Evolutionary conservation across 2,329 filamentous ascomycete species (phyloP).

Genomic region (Cordyceps cicadae): DNA sequence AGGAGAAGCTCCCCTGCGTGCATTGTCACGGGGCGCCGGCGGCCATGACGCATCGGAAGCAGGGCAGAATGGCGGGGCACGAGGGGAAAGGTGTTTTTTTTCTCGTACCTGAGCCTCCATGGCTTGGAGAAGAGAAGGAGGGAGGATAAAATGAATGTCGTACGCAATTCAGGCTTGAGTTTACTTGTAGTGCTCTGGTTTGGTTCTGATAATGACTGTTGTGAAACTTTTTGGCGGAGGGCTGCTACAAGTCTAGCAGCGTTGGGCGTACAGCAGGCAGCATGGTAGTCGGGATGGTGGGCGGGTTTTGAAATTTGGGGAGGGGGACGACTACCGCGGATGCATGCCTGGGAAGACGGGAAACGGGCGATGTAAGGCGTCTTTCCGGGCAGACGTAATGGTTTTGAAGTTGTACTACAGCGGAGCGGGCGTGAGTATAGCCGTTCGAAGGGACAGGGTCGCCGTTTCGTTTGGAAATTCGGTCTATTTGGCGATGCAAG

Average conservation of each 20-base stretch:
- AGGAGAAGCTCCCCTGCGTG: neutral
- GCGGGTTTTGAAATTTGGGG: conserved; percentile 15
- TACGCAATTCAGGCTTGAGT: conserved; percentile 11
- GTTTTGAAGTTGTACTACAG: conserved; percentile 6
- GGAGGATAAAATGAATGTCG: conserved; percentile 12
- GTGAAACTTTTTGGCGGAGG: conserved; percentile 13
- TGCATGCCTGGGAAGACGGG: conserved; percentile 28
- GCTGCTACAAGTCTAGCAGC: conserved; percentile 39
- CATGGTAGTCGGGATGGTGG: conserved; percentile 25
- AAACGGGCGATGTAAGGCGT: conserved; percentile 13
- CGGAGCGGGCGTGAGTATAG: neutral
- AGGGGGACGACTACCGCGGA: conserved; percentile 31
- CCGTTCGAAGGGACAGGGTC: neutral
- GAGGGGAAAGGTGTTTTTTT: conserved; percentile 9
- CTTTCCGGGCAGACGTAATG: conserved; percentile 17
- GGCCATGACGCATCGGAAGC: conserved; percentile 12
- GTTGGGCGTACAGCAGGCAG: conserved; percentile 32
- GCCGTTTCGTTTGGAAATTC: neutral
- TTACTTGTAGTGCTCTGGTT: neutral
- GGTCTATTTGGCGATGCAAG: conserved; percentile 8
- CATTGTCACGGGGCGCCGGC: conserved; percentile 15
- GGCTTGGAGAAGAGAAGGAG: conserved; percentile 20
- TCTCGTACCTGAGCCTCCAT: conserved; percentile 41
- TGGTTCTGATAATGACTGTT: neutral
- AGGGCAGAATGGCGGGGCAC: conserved; percentile 4